Evolutionary conservation across 257 asterid genomes (phyloP), one percentile per base, ranked within the genome.

Genomic region (Cruciata laevipes): DNA sequence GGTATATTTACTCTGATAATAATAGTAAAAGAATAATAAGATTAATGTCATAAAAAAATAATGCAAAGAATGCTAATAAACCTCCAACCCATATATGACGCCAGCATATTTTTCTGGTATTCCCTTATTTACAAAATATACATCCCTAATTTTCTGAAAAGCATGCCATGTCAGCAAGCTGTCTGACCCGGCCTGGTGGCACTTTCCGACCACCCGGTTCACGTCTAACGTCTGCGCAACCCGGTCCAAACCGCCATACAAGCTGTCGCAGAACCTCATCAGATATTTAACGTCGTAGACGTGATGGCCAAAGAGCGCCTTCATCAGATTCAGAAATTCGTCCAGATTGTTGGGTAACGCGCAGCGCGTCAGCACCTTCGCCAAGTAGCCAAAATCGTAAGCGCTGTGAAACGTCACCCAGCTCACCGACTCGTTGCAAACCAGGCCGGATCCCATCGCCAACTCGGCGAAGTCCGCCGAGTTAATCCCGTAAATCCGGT

Each of bases 351-450:
- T 77, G 0, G 96, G 96, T 79, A 88, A 66, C 32, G 60, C 55
- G 68, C 83, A 71, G 78, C 89, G 86, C 70, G 89, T 88, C 73
- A 88, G 79, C 0, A 85, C n/a, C 74, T 88, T 88, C 10, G 83
- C 70, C 61, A 88, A 61, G 75, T 88, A 86, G 23, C 85, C 96
- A 18, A 88, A 86, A 52, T 88, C 96, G 52, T 88, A 88, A 56
- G 86, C 90, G 82, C 94, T 85, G 76, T 88, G 96, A 70, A 88
- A 88, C 6, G 96, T 86, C 58, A 86, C 86, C 93, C 89, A 88
- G 31, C 85, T 82, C 12, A 84, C 86, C 25, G 65, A 61, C 6
- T 83, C 83, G 37, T 82, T 85, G 68, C 92, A 85, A 0, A 84
- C 78, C 21, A 84, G 51, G 2, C 96, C 96, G 2, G 95, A 85